Conservation (phyloP, 78 protist species). For the Dictyostelium purpureum region DNA sequence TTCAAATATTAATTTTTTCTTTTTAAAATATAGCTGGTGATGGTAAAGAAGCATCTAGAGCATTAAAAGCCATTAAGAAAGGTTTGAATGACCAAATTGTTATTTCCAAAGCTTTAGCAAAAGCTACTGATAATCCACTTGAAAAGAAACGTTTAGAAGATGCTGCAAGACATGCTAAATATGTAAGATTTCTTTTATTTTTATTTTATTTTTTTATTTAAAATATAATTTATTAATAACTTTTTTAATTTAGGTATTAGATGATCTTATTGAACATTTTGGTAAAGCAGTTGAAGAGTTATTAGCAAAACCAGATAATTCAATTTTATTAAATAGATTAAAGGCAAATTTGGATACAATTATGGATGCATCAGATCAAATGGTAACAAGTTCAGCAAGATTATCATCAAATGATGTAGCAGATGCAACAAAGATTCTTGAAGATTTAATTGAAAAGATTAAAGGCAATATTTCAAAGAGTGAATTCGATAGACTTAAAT, state of each 20-base stretch:
- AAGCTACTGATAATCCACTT: slow-evolving; percentile 71
- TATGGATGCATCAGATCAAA: slow-evolving; percentile 33
- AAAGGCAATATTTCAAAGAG: background rate
- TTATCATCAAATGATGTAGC: slow-evolving; percentile 51
- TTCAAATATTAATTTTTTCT: background rate
- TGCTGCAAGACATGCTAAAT: slow-evolving; percentile 58
- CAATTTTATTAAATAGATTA: slow-evolving; percentile 6
- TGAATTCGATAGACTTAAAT: background rate
- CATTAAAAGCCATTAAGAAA: slow-evolving; percentile 69
- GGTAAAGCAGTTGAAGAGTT: slow-evolving; percentile 55
- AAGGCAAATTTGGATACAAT: slow-evolving; percentile 35
- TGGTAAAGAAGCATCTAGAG: slow-evolving; percentile 73
- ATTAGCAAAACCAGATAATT: slow-evolving; percentile 40
- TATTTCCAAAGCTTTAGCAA: slow-evolving; percentile 67
- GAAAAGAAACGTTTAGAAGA: slow-evolving; percentile 49
- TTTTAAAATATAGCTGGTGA: slow-evolving; percentile 51
- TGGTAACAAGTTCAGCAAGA: slow-evolving; percentile 73
- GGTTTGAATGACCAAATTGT: slow-evolving; percentile 68
- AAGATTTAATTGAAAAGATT: background rate
- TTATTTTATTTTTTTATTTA: background rate
- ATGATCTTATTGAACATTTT: slow-evolving; percentile 50
- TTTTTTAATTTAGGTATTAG: slow-evolving; percentile 12
- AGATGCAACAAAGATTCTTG: slow-evolving; percentile 17
- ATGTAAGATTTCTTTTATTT: no score
- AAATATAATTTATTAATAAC: background rate